Percentiles rank a stretch among this genome's conserved stretches.
phyloP scores from a whole-genome alignment of 2,329 filamentous ascomycete genomes.

The Fusarium miscanthi region DNA sequence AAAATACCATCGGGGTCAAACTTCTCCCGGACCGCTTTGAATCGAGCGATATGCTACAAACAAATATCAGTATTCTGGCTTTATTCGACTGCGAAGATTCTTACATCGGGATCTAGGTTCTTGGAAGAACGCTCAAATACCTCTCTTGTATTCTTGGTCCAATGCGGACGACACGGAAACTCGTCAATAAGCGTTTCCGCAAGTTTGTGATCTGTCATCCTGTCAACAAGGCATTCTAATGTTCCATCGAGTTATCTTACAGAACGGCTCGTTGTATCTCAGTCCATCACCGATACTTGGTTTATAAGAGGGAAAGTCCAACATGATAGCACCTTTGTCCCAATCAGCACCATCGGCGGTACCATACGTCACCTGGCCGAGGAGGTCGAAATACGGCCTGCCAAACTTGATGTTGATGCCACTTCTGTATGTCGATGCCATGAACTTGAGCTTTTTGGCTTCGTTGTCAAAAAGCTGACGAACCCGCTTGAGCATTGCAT shows the following conservation, averaged over 20 bases:
- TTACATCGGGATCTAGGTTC: slow-evolving; percentile 4
- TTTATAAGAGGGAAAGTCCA: background rate
- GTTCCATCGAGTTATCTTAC: fast-evolving
- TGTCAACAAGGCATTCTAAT: background rate
- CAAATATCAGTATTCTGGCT: fast-evolving
- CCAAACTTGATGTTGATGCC: slow-evolving; percentile 16
- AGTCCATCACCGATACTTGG: background rate
- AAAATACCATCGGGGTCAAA: background rate
- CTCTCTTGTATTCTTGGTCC: slow-evolving; percentile 9
- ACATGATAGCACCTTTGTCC: slow-evolving; percentile 5
- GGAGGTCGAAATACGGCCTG: background rate
- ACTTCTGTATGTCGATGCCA: background rate
- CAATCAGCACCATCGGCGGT: background rate
- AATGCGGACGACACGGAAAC: background rate
- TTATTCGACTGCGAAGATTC: fast-evolving
- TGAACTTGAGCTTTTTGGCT: background rate
- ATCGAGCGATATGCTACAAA: background rate
- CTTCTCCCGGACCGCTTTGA: background rate
- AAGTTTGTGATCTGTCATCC: background rate
- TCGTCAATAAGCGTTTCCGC: background rate
- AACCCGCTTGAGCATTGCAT: background rate
- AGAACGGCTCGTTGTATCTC: background rate
- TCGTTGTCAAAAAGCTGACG: background rate
- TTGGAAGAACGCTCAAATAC: background rate
- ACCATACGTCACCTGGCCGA: background rate